Percentiles rank a stretch among this genome's conserved stretches.
Conservation (phyloP, 495 filamentous ascomycete species). For the Terfezia boudieri region DNA sequence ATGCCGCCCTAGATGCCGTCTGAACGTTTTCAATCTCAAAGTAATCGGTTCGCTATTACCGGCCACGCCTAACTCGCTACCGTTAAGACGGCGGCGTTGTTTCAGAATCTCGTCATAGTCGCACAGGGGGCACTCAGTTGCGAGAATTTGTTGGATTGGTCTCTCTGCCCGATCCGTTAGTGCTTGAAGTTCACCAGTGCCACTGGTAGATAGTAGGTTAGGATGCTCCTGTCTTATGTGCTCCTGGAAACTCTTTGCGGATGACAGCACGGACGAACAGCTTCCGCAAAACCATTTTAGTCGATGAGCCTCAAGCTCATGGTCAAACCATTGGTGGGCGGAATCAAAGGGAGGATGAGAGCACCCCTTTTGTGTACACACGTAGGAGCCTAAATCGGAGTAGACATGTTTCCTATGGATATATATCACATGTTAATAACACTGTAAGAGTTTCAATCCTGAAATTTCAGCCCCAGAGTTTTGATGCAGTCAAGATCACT, state of each 20-base stretch:
- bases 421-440: not conserved
- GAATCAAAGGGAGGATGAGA: not conserved
- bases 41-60: no score
- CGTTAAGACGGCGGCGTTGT: no score
- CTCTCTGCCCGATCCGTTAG: no score
- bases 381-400: conserved; percentile 1
- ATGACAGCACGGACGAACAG: no score
- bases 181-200: no score
- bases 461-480: not conserved
- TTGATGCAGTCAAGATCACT: not conserved
- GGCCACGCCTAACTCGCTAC: no score
- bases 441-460: not conserved
- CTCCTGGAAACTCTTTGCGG: no score
- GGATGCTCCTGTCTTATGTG: no score
- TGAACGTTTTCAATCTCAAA: not conserved
- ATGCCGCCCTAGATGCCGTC: not conserved
- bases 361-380: conserved; percentile 1
- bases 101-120: no score
- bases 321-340: not conserved
- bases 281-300: not conserved
- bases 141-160: no score
- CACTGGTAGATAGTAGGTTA: no score
- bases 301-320: conserved; percentile 1
- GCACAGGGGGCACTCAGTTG: no score
- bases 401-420: conserved; percentile 1